phyloP scores from a whole-genome alignment of 192 early-diverging fungal species.

The Backusella circina region DNA sequence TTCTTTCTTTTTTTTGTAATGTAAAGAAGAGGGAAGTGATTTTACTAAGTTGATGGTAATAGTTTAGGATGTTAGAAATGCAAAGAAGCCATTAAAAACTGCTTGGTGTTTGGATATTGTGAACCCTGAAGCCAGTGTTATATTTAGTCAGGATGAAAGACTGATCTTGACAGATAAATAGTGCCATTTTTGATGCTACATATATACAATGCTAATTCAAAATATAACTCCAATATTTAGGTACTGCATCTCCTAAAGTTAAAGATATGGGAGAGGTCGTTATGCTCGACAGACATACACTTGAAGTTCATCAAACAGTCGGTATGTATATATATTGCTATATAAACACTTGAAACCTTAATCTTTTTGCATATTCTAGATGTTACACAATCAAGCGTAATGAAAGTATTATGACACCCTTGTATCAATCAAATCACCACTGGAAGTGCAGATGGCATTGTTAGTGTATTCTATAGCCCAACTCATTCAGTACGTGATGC shows the following conservation, averaged over 20 bases:
- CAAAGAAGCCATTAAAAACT: constrained; percentile 59
- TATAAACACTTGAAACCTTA: not conserved
- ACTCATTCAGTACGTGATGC: constrained; percentile 64
- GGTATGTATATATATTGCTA: constrained; percentile 31
- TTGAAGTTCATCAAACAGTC: constrained; percentile 50
- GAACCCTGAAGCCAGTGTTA: constrained; percentile 74
- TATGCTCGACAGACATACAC: constrained; percentile 59
- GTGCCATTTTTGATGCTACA: not conserved
- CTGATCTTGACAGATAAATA: constrained; percentile 68
- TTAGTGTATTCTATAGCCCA: constrained; percentile 76
- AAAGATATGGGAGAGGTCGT: constrained; percentile 61
- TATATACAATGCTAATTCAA: not conserved
- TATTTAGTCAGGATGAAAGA: constrained; percentile 80
- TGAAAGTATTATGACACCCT: constrained; percentile 82
- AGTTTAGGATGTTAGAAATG: constrained; percentile 88
- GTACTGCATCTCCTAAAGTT: constrained; percentile 66
- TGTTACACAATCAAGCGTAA: constrained; percentile 58
- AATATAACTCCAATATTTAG: not conserved
- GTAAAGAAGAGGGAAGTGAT: not conserved
- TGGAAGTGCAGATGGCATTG: constrained; percentile 72
- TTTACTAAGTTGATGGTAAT: not conserved
- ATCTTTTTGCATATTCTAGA: not conserved
- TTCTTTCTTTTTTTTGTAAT: not conserved
- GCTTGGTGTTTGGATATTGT: constrained; percentile 54
- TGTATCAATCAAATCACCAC: constrained; percentile 81